Evolutionary conservation across 352 stramenopile species (phyloP), one percentile per base, ranked within the genome.

Genomic region (Blastocystis sp.): DNA sequence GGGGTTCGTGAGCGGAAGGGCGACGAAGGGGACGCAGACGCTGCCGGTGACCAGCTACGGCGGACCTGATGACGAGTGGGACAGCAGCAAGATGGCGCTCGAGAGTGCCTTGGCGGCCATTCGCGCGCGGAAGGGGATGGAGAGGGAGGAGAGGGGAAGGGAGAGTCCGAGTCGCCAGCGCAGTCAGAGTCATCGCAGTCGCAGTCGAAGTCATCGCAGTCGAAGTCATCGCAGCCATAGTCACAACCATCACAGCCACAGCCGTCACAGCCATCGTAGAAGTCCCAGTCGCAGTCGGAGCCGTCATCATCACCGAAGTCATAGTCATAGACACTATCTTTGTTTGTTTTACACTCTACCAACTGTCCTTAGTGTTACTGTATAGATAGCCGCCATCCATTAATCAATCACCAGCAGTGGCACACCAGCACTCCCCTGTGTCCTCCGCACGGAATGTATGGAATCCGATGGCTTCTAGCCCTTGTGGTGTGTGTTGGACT

Each of bases 61-160:
- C 34, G 69, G 69, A 29, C 69, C 69, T 16, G 69, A 64, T 63
- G 69, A 81, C 42, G 69, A 81, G 46, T 81, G 69, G 69, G 69
- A 81, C 46, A 81, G 69, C 29, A 81, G 69, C 27, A 40, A 49
- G 51, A 81, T 81, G 69, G 69, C 69, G n/a, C 54, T 81, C 4
- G 69, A 81, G 40, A 64, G 44, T 32, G 69, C 69, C 21, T n/a
- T 81, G 24, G 69, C 69, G 18, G 69, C 69, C 16, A 81, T 81
- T 48, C 69, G 56, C 8, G 69, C 69, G 18, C 27, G 69, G 27
- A 38, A 44, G 36, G 56, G 34, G 32, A 34, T 36, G 21, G 49
- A 65, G 16, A 24, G 16, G 34, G 29, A 51, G 61, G 24, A 73
- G 38, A 46, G n/a, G n/a, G n/a, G n/a, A 59, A 7, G 49, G 6